phyloP scores from a whole-genome alignment of 2,329 filamentous ascomycete species.

The Aureobasidium subglaciale region DNA sequence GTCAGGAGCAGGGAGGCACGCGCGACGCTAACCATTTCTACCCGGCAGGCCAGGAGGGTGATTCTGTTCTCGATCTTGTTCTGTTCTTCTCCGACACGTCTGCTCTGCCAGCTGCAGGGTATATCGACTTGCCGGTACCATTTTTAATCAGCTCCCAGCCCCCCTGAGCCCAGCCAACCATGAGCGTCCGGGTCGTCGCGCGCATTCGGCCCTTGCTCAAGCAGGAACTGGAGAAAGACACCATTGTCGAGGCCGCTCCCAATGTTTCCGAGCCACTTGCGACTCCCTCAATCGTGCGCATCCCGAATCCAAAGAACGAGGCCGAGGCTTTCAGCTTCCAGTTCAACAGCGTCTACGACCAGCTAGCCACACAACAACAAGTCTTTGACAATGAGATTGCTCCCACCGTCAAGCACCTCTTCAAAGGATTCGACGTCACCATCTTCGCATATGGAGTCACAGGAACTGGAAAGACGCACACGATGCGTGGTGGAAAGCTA shows the following conservation, averaged over 20 bases:
- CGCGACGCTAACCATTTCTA: not conserved
- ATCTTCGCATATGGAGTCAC: slow-evolving; percentile 92
- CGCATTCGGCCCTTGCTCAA: slow-evolving; percentile 82
- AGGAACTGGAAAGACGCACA: slow-evolving; percentile 91
- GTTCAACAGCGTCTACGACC: slow-evolving; percentile 89
- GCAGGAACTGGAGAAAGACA: slow-evolving; percentile 77
- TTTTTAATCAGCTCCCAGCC: not conserved
- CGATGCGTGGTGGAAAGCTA: slow-evolving; percentile 85
- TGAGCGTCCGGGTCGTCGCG: slow-evolving; percentile 77
- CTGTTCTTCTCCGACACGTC: not conserved
- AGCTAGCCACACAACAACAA: slow-evolving; percentile 71
- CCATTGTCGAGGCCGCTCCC: slow-evolving; percentile 65
- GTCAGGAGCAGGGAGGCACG: not conserved
- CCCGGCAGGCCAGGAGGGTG: not conserved
- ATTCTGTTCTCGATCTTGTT: not conserved
- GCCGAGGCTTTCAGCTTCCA: slow-evolving; percentile 86
- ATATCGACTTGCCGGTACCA: not conserved
- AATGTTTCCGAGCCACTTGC: slow-evolving; percentile 27
- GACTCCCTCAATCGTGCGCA: slow-evolving; percentile 65
- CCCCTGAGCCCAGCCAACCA: slow-evolving; percentile 5
- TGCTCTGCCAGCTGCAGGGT: not conserved
- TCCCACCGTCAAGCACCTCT: slow-evolving; percentile 84
- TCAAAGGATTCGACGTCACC: slow-evolving; percentile 80
- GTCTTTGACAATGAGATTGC: slow-evolving; percentile 87
- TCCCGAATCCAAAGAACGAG: slow-evolving; percentile 91